Evolutionary conservation across 2,329 filamentous ascomycete genomes (phyloP).

Genomic region (Chalaropsis thielavioides): DNA sequence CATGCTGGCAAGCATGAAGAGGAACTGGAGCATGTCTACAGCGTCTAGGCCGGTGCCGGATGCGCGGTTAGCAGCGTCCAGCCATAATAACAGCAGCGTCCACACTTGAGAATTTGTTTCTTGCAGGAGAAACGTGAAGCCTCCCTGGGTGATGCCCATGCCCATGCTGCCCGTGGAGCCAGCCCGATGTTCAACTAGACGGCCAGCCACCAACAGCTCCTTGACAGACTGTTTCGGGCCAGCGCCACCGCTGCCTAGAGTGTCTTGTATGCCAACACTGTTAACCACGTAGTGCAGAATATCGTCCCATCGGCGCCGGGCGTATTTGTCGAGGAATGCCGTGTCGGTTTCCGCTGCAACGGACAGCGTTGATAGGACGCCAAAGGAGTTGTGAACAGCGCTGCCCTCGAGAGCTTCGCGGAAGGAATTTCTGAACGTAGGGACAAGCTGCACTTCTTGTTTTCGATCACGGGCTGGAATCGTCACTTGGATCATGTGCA

Average conservation of each 20-base stretch:
- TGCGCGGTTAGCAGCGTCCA: slow-evolving; percentile 58
- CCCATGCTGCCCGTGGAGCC: slow-evolving; percentile 40
- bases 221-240: slow-evolving; percentile 67
- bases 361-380: slow-evolving; percentile 59
- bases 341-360: slow-evolving; percentile 51
- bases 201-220: slow-evolving; percentile 63
- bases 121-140: slow-evolving; percentile 88
- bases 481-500: slow-evolving; percentile 71
- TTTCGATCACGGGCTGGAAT: slow-evolving; percentile 45
- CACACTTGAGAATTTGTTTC: slow-evolving; percentile 95
- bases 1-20: slow-evolving; percentile 87
- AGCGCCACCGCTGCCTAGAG: slow-evolving; percentile 30
- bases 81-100: slow-evolving; percentile 85
- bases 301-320: slow-evolving; percentile 82
- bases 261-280: slow-evolving; percentile 42
- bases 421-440: slow-evolving; percentile 70
- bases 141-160: slow-evolving; percentile 74
- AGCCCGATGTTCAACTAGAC: slow-evolving; percentile 52
- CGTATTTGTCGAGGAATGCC: slow-evolving; percentile 67
- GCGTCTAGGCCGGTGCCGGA: slow-evolving; percentile 57
- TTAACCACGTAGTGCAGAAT: slow-evolving; percentile 93
- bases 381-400: slow-evolving; percentile 75
- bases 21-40: slow-evolving; percentile 87
- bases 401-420: slow-evolving; percentile 78
- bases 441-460: slow-evolving; percentile 60